Percentiles rank a stretch among this genome's conserved stretches.
Conservation (phyloP, 2,329 filamentous ascomycete species). For the Plectosphaerella plurivora region DNA sequence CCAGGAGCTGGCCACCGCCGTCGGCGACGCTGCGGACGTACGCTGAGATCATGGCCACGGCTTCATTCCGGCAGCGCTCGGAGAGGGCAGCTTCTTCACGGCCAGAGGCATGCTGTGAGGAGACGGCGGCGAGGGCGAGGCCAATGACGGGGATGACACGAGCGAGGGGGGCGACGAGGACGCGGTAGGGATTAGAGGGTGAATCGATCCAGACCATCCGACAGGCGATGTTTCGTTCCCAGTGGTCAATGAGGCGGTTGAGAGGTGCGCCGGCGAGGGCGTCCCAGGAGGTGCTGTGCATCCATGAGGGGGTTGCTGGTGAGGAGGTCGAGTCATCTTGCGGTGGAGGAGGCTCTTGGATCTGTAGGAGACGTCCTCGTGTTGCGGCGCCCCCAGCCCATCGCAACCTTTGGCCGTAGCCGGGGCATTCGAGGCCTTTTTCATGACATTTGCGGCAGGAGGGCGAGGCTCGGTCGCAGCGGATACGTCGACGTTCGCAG, state of each 20-base stretch:
- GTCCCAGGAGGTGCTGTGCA: constrained; percentile 1
- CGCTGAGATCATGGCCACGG: too few species aligned
- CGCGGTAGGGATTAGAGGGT: constrained; percentile 21
- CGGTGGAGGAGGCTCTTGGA: constrained; percentile 11
- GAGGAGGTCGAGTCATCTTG: constrained; percentile 1
- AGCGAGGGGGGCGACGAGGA: constrained; percentile 17
- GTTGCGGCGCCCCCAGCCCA: constrained; percentile 22
- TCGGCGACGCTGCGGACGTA: too few species aligned
- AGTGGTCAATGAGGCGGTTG: constrained; percentile 20
- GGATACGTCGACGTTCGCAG: constrained; percentile 22
- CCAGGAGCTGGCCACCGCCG: too few species aligned
- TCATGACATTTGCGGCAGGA: constrained; percentile 21
- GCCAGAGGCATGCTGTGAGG: constrained; percentile 16
- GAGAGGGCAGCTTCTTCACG: too few species aligned
- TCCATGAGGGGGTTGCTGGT: constrained; percentile 6
- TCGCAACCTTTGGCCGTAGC: constrained; percentile 18
- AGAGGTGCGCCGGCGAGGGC: too few species aligned
- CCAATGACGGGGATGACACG: constrained; percentile 18
- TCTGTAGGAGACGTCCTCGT: constrained; percentile 15
- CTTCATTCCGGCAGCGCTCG: too few species aligned
- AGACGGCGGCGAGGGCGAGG: constrained; percentile 20
- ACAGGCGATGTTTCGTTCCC: constrained; percentile 20
- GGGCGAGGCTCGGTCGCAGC: constrained; percentile 19
- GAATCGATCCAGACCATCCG: constrained; percentile 26
- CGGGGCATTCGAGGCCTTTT: constrained; percentile 20